Base-by-base conservation (phyloP, 805 yeast genomes). In the Lipomyces kockii region DNA sequence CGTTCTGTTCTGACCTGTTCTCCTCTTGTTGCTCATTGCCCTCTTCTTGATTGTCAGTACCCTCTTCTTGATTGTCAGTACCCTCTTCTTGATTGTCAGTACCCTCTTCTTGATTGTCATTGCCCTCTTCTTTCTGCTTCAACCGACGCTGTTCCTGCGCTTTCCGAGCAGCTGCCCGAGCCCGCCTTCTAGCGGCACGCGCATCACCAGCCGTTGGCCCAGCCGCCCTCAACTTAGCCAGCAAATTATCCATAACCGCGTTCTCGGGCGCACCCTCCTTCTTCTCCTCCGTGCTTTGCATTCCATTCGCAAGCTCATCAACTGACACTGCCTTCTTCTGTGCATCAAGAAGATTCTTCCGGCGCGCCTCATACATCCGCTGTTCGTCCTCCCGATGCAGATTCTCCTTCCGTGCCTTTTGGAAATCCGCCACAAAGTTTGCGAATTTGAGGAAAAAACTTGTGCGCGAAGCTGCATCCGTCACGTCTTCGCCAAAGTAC, bases 401-500 rank as follows among this genome's bases (percentile, higher is more conserved):
- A 74, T 96, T 95, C 72, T 93, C 97, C 37, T 83, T 81, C 61
- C 89, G 89, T 0, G 94, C 97, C 74, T 85, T 88, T 76, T 89
- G 87, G 79, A 89, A 96, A 74, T 91, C 96, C 51, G 80, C 81
- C 1, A 91, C 85, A 77, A 95, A 95, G 62, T 86, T 85, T n/a
- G 89, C 84, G 78, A 95, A 90, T 76, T 91, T 91, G 68, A 81
- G 83, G 76, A 94, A 91, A 74, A 95, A 94, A 0, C 87, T 80
- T 67, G 86, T 85, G 63, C 89, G 84, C 20, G 93, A 85, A 71
- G 83, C 81, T 51, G 84, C 80, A 77, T 94, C 98, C 8, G 77
- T 79, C 0, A 90, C 83, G 76, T 91, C 96, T 78, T 95, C 99
- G n/a, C 98, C 98, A 76, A 91, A 95, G 73, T 85, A 87, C 70